These are phyloP conservation scores for Niebla homalea DNA, from an alignment of 495 filamentous ascomycete species.

Conservation along the genomic window DNA sequence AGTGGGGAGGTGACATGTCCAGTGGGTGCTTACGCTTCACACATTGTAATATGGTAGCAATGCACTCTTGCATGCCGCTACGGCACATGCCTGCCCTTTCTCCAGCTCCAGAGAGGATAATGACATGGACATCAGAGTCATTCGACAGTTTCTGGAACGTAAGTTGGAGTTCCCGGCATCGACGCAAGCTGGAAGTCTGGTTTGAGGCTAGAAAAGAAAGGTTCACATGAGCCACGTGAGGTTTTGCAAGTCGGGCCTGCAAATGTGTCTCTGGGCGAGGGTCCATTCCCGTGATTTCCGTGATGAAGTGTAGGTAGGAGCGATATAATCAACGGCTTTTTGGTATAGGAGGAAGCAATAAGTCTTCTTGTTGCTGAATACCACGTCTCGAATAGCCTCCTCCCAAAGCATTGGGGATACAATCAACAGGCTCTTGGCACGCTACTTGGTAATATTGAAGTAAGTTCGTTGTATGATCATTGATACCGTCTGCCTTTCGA, in stretches of 20 bases:
- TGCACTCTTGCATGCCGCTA: background rate
- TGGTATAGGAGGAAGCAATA: background rate
- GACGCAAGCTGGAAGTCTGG: background rate
- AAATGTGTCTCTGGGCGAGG: background rate
- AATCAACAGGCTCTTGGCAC: background rate
- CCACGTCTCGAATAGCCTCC: background rate
- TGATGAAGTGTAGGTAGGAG: background rate
- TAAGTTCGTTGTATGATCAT: background rate
- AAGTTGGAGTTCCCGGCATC: background rate
- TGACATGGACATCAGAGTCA: background rate
- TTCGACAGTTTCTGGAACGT: background rate
- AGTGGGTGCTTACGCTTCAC: background rate
- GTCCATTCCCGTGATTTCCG: background rate
- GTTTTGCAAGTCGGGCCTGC: background rate
- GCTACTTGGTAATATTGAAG: too few species aligned
- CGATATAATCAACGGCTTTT: background rate
- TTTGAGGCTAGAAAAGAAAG: background rate
- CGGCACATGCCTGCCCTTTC: background rate
- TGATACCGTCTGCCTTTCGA: background rate
- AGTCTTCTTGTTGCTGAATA: background rate
- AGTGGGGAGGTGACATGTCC: background rate
- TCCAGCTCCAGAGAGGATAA: background rate
- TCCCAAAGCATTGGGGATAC: background rate
- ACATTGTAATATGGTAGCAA: background rate
- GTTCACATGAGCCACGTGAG: background rate